A percentile compares a stretch with the other conserved stretches of the same genome.
These are phyloP conservation scores for Pyricularia pennisetigena DNA, from an alignment of 2,329 filamentous ascomycete genomes.

Conservation along the genomic window DNA sequence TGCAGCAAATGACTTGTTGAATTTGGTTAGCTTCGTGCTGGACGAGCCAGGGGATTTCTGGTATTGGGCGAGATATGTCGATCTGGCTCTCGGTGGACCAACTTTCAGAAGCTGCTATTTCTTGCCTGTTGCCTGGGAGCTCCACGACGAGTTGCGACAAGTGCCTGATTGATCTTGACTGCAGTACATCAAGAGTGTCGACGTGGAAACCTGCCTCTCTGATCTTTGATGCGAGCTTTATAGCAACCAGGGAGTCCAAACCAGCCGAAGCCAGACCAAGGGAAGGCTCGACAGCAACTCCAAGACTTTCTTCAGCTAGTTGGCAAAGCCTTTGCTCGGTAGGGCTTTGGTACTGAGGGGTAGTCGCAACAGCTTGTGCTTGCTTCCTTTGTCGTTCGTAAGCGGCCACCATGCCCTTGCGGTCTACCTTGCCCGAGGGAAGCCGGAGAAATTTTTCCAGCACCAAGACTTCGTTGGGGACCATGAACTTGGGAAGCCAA, in stretches of 20 bases:
- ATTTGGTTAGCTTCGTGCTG: neutral
- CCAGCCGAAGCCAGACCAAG: slow-evolving; percentile 22
- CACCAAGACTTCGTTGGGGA: slow-evolving; percentile 63
- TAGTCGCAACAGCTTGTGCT: neutral
- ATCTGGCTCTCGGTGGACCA: neutral
- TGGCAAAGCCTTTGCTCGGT: slow-evolving; percentile 24
- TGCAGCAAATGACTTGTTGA: slow-evolving; percentile 39
- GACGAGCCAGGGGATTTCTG: slow-evolving; percentile 9
- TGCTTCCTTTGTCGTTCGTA: slow-evolving; percentile 24
- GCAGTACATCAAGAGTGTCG: slow-evolving; percentile 52
- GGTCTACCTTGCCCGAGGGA: slow-evolving; percentile 76
- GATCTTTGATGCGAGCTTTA: slow-evolving; percentile 51
- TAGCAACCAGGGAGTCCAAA: slow-evolving; percentile 30
- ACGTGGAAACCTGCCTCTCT: slow-evolving; percentile 44
- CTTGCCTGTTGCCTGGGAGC: neutral
- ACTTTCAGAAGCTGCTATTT: too few relatives aligned
- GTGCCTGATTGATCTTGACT: slow-evolving; percentile 31
- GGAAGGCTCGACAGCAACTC: slow-evolving; percentile 14
- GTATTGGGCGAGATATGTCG: neutral
- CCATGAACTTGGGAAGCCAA: slow-evolving; percentile 79
- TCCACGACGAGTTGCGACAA: slow-evolving; percentile 11
- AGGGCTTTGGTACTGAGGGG: slow-evolving; percentile 8
- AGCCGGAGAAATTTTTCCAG: slow-evolving; percentile 60
- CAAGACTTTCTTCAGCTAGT: slow-evolving; percentile 17
- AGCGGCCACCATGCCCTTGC: slow-evolving; percentile 47